Evolutionary conservation across 2,329 filamentous ascomycete species (phyloP), one percentile per base, ranked within the genome.

Genomic region (Pestalotiopsis sp.): DNA sequence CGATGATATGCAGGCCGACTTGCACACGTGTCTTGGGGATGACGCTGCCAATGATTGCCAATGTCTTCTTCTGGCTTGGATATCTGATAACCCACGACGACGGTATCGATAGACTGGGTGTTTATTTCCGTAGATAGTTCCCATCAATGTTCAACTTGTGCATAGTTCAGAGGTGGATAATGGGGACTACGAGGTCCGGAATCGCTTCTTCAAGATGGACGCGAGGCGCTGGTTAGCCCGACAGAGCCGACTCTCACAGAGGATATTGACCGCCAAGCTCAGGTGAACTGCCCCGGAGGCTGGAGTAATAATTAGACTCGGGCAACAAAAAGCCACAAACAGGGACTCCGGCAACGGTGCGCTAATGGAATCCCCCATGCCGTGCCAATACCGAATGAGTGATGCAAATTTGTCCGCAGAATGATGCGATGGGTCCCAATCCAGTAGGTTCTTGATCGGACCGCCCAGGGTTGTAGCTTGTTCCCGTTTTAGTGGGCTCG

Each of bases 401-500:
- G 65, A 60, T 67, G 65, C 65, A 67, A 67, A 60, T 41, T 49
- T 52, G 65, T 59, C 25, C 59, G 52, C 65, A 56, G 17, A 45
- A 67, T 67, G 65, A 60, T 67, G 65, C 65, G 65, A 67, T 67
- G 56, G 56, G 38, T 67, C 65, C 65, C 36, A 67, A 67, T 67
- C 25, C 65, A 67, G 65, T 67, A 67, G 65, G 65, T 67, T 27
- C 36, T 59, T 27, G 14, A 65, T 27, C 23, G 39, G 62, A 27
- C n/a, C 23, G n/a, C 31, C 65, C 56, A 60, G 17, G 27, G 65
- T 59, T 25, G 17, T 39, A 27, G 64, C 45, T 58, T 56, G 64
- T 36, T 36, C 57, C 27, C 9, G 20, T 58, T 67, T 59, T 67
- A 60, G 65, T 67, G 65, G 65, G 27, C 60, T 60, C 39, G 27